Base-by-base conservation (phyloP, 768 basidiomycete species). In the Ramaria sp. region DNA sequence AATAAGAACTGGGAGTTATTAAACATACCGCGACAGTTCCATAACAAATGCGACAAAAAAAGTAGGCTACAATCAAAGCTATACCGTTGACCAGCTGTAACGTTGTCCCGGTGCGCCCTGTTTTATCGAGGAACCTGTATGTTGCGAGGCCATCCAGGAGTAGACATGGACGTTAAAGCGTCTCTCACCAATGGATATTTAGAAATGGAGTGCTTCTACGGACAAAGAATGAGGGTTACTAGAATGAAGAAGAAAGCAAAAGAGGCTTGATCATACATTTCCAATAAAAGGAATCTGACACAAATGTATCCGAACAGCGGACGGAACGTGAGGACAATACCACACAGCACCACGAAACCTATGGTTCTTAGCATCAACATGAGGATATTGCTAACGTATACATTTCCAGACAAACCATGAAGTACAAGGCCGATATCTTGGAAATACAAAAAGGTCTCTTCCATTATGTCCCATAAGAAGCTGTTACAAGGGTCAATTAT, bases 381-480 rank as follows among this genome's bases (percentile, higher is more conserved):
- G 50, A 25, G 9, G 6, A 30, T 28, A 24, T 36, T 42, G 50
- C n/a, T n/a, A 28, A 3, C 44, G 30, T 39, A 58, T 16, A 34
- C 32, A 34, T 27, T n/a, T 8, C 22, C 16, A 41, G 27, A 61
- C 71, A 45, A 61, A 70, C 88, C 91, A 62, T 95, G 91, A 15
- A 83, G 59, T 1, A 91, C 78, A 59, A 91, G 91, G 7, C 86
- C 89, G 3, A 81, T 48, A 55, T 86, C 83, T 48, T 76, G 73
- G 60, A 77, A 85, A 65, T 88, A 81, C 50, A 84, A 51, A 22
- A 83, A 67, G 6, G 81, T 78, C 65, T 90, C 67, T 32, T 53
- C 87, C 25, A 88, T 55, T 0, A 76, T 74, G 62, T 95, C 91
- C 91, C 91, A 95, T 18, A 92, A 59, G 65, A 95, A 93, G 63